phyloP scores from a whole-genome alignment of 495 filamentous ascomycete genomes.

The Articulospora tetracladia region DNA sequence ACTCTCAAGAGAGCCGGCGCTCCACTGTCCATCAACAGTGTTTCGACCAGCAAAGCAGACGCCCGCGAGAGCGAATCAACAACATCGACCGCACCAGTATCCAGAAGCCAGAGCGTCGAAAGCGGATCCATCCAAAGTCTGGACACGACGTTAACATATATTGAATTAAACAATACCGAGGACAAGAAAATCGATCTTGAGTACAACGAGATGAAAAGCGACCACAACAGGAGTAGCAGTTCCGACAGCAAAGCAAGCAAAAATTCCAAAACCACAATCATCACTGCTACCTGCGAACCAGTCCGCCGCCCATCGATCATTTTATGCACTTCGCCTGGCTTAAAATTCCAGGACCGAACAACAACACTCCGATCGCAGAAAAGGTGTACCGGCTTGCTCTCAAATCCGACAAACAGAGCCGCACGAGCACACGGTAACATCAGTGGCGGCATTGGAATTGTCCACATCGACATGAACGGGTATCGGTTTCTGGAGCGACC shows the following conservation, averaged over 20 bases:
- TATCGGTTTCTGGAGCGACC: neutral
- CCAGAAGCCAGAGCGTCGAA: too few species aligned
- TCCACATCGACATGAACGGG: neutral
- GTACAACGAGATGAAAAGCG: neutral
- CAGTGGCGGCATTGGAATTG: neutral
- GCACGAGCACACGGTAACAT: neutral
- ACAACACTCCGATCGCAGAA: neutral
- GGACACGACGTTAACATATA: too few species aligned
- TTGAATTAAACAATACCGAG: neutral
- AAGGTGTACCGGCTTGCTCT: neutral
- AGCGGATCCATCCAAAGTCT: too few species aligned
- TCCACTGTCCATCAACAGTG: too few species aligned
- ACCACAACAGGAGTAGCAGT: neutral
- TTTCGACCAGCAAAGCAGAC: too few species aligned
- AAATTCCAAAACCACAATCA: neutral
- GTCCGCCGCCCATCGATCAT: neutral
- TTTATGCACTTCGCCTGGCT: neutral
- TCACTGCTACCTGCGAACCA: neutral
- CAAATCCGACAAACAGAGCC: neutral
- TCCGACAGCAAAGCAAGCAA: neutral
- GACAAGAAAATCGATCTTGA: neutral
- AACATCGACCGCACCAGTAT: too few species aligned
- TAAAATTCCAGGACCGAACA: neutral
- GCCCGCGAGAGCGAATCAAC: too few species aligned
- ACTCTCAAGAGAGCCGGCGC: too few species aligned